These are phyloP conservation scores for Euphorbia peplus DNA, from an alignment of 345 rosid species.

Conservation along the genomic window DNA sequence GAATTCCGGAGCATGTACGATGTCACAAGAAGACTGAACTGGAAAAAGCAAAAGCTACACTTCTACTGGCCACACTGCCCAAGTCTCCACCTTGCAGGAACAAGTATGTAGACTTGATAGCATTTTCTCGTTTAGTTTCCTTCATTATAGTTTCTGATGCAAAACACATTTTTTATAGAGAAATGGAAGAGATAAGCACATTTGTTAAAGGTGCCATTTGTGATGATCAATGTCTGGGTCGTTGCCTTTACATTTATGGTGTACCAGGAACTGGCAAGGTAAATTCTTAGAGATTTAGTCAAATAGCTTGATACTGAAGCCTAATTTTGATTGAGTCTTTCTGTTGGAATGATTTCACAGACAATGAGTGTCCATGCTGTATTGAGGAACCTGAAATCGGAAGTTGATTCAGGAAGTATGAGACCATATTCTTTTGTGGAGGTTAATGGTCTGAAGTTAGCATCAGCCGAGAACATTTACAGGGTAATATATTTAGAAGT, in stretches of 20 bases:
- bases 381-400: constrained; percentile 75
- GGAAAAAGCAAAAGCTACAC: constrained; percentile 80
- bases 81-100: constrained; percentile 85
- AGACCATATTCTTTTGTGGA: constrained; percentile 86
- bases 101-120: constrained; percentile 42
- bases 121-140: neutral
- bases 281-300: constrained; percentile 12
- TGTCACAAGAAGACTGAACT: constrained; percentile 81
- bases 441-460: constrained; percentile 89
- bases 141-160: constrained; percentile 5
- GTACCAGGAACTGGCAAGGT: constrained; percentile 99
- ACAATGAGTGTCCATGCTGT: constrained; percentile 84
- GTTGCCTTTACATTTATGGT: constrained; percentile 91
- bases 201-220: constrained; percentile 83
- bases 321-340: constrained; percentile 17
- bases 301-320: neutral
- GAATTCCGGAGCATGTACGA: constrained; percentile 84
- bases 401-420: constrained; percentile 72
- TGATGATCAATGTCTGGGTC: constrained; percentile 86
- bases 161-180: constrained; percentile 34
- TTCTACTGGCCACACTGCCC: constrained; percentile 77
- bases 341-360: constrained; percentile 35
- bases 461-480: constrained; percentile 89
- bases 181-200: constrained; percentile 80
- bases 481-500: constrained; percentile 33